Evolutionary conservation across 176 grass and related monocot genomes (phyloP), one percentile per base, ranked within the genome.

Genomic region (Pharus latifolius): DNA sequence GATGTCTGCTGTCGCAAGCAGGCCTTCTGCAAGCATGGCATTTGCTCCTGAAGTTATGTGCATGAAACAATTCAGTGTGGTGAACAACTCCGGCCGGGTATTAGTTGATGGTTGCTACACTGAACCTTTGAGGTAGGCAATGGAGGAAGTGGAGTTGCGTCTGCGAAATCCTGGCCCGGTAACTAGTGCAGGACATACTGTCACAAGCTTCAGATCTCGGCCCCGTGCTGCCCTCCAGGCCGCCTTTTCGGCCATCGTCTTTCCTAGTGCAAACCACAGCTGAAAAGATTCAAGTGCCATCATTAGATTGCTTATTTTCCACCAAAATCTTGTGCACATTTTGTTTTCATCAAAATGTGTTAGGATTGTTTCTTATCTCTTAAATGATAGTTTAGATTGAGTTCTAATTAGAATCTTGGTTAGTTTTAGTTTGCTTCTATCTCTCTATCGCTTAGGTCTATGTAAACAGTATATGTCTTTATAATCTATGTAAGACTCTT

Each of bases 81-180:
- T 15, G 54, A 37, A 35, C 44, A 51, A 12, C 43, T 49, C 57
- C 47, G 13, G 26, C 25, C 23, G 3, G 10, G 8, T 29, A 41
- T 6, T 19, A 32, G 27, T n/a, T n/a, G n/a, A 7, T 18, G 4
- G 3, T 18, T 18, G 11, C 6, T 2, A 15, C 4, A 32, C 4
- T 32, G 4, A n/a, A 91, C 95, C 90, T 91, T 99, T 99, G 56
- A 99, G 89, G 83, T 94, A 99, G 38, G 95, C 95, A 25, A 99
- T 91, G 43, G 95, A 88, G 0, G 84, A 67, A 11, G 95, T 99
- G 19, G 95, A 81, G 77, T 99, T 99, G 19, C 90, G 87, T 29
- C 90, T 54, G 20, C 75, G 82, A 63, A 98, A 98, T 25, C 87
- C 95, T 0, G 84, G 84, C 4, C 95, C 95, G 25, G 90, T 98